Evolutionary conservation across 2,329 filamentous ascomycete genomes (phyloP), one percentile per base, ranked within the genome.

Genomic region (Cladophialophora exuberans): DNA sequence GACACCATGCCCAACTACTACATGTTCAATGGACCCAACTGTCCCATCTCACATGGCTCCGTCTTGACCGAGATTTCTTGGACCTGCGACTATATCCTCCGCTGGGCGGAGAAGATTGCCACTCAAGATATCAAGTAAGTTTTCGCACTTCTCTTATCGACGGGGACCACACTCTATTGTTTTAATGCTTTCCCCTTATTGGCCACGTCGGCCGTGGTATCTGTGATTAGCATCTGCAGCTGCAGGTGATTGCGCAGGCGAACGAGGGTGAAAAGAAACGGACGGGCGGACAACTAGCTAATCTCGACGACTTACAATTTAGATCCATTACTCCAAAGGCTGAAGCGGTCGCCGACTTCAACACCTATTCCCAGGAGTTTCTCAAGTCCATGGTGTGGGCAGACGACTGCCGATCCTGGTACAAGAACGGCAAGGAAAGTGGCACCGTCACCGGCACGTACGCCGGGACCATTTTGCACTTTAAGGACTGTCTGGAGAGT

Each of bases 331-430:
- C 31, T 15, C 44, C 44, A 18, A 57, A 59, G 39, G 26, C 49
- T 52, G 57, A 63, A 31, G 63, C 68, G 10, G 57, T 62, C 2
- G 38, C 59, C 23, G 64, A 69, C 39, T 74, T 74, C 61, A 63
- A 65, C 9, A 66, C 69, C 42, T 73, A 76, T 56, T 69, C 70
- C 2, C 69, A 73, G 60, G 59, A 70, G 9, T 74, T 73, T 60
- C 61, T 74, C 43, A 59, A 70, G 50, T 65, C 71, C n/a, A 60
- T 51, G 9, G 50, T 52, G 10, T 62, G 60, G 1, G 31, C 56
- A 18, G 28, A 71, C 20, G 65, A 70, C 5, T 78, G 76, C 48
- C 68, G 74, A 6, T 65, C 60, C 9, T 77, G 75, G 73, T 78
- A 77, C 51, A 65, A 75, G 75, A 56, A 60, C 43, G 56, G 56